phyloP scores from a whole-genome alignment of 768 basidiomycete species.

The Suillus clintonianus region DNA sequence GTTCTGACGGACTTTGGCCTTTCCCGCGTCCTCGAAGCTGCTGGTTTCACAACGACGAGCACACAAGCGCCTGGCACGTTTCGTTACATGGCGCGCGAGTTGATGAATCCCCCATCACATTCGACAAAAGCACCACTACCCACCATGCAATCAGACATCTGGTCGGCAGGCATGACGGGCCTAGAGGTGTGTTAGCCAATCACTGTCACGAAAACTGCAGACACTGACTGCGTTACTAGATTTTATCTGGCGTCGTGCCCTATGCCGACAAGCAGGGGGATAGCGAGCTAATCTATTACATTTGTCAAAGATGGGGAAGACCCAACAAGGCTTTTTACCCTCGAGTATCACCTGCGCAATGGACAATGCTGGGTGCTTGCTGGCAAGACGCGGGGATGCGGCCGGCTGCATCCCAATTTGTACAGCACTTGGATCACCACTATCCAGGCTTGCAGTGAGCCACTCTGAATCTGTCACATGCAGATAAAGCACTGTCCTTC shows the following conservation, averaged over 20 bases:
- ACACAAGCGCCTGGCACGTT: slow-evolving; percentile 32
- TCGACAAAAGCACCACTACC: slow-evolving; percentile 14
- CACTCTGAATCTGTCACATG: not conserved
- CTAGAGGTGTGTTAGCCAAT: slow-evolving; percentile 29
- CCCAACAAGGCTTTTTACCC: not conserved
- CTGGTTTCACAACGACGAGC: slow-evolving; percentile 38
- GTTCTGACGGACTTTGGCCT: slow-evolving; percentile 43
- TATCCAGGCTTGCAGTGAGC: not conserved
- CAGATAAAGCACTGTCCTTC: too few relatives aligned
- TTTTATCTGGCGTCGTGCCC: slow-evolving; percentile 5
- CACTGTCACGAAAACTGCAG: not conserved
- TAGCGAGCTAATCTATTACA: not conserved
- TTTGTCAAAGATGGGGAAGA: not conserved
- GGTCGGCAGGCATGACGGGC: slow-evolving; percentile 39
- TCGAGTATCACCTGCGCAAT: not conserved
- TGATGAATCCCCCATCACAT: slow-evolving; percentile 26
- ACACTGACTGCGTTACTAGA: not conserved
- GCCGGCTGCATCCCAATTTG: not conserved
- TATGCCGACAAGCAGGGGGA: not conserved
- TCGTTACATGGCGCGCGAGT: slow-evolving; percentile 43
- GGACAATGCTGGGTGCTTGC: not conserved
- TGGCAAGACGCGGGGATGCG: not conserved
- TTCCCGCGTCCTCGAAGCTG: slow-evolving; percentile 35
- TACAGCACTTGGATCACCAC: not conserved
- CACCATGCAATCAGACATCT: slow-evolving; percentile 33